Base-by-base conservation (phyloP, 2,329 filamentous ascomycete species). In the Colletotrichum sp. region DNA sequence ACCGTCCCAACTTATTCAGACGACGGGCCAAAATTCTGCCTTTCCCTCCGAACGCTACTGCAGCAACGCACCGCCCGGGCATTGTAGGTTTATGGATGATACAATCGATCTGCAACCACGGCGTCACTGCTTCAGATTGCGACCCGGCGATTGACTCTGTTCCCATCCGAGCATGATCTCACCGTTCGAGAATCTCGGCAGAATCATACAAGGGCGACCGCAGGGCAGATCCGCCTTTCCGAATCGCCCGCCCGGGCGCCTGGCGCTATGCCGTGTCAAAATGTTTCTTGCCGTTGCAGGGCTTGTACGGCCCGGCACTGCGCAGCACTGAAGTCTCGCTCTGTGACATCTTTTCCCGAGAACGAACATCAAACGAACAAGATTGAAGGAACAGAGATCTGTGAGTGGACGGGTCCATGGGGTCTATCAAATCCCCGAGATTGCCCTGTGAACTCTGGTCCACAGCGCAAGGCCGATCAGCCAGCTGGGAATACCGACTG, bases 81-180 rank as follows among this genome's bases (percentile, higher is more conserved):
- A 74, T 69, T 62, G 74, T 69, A 69, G 27, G 71, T 76, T 76
- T 73, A 36, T 59, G 57, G 39, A 65, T 74, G 74, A 76, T 65
- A 76, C 74, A 74, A 74, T 19, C 36, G 74, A 76, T 76, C 74
- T 76, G 70, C 74, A 76, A 57, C 74, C 74, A 57, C 22, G 59
- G 70, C 74, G 70, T 74, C 70, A 74, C 74, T 69, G 74, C 70
- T 61, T 76, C 74, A 76, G 70, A 69, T 52, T 52, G 25, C 25
- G 29, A 62, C 25, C 30, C 44, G 57, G 36, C 63, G 63, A 57
- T 49, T 59, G 32, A 32, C 9, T 32, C 63, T 76, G 30, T 34
- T 44, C 62, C 36, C 64, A 30, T 36, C 59, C 44, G 27, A 30
- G 73, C 70, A 76, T 69, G 44, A 39, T 68, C 65, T 65, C 39